These are phyloP conservation scores for Starmerella ratchasimensis DNA, from an alignment of 805 yeast genomes.

Conservation along the genomic window DNA sequence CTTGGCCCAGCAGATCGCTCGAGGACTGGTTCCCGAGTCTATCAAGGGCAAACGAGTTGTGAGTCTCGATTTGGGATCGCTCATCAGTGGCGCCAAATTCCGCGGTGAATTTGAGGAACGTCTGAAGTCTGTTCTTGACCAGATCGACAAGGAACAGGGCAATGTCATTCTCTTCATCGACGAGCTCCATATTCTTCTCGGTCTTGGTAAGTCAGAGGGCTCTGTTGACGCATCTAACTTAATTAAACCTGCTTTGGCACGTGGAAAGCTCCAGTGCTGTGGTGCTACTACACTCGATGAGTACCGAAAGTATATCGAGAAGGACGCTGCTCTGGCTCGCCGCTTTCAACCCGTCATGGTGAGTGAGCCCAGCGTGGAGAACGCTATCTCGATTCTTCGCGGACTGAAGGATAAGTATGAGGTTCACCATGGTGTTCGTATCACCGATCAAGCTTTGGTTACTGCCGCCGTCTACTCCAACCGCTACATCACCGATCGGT, in stretches of 20 bases:
- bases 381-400: constrained; percentile 79
- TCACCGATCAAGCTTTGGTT: constrained; percentile 81
- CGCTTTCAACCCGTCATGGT: constrained; percentile 81
- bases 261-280: constrained; percentile 83
- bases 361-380: constrained; percentile 79
- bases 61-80: constrained; percentile 73
- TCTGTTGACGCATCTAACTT: constrained; percentile 90
- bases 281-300: constrained; percentile 96
- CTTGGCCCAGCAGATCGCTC: constrained; percentile 79
- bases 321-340: constrained; percentile 90
- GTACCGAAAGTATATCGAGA: constrained; percentile 82
- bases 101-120: constrained; percentile 95
- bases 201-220: constrained; percentile 95
- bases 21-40: constrained; percentile 88
- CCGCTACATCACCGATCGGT: constrained; percentile 82
- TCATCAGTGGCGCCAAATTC: constrained; percentile 89
- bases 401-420: constrained; percentile 91
- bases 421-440: constrained; percentile 94
- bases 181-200: constrained; percentile 98
- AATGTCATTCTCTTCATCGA: constrained; percentile 87
- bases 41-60: constrained; percentile 76
- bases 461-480: constrained; percentile 85
- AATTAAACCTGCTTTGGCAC: constrained; percentile 83
- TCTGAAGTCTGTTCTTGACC: constrained; percentile 92
- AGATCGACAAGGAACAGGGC: constrained; percentile 74